Base-by-base conservation (phyloP, 768 basidiomycete species). In the Pleurotus cornucopiae region DNA sequence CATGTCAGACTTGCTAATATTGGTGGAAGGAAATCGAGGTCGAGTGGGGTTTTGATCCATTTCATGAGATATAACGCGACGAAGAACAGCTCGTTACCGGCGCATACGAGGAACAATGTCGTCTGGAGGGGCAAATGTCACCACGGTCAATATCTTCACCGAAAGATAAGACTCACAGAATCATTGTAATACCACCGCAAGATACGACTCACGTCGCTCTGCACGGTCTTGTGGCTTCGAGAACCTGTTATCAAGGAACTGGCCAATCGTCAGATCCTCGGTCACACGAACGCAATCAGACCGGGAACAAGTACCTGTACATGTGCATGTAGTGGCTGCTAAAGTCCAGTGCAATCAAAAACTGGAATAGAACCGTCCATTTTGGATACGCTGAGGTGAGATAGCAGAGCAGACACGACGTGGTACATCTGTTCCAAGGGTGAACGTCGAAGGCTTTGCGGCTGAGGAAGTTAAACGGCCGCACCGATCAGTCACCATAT, bases 261-360 rank as follows among this genome's bases (percentile, higher is more conserved):
- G 57, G 14, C 16, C 21, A 25, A 47, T 20, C 1, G 53, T 69
- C 48, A 64, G 57, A 46, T 55, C 57, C 60, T 40, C 37, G 11
- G 23, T 38, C 9, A 26, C 21, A 39, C 14, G 43, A 12, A 43
- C 12, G 46, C 55, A 52, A 54, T 41, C 48, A 54, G 9, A 23
- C 30, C 2, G 4, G 38, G 16, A 57, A 62, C 14, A 44, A 44
- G 52, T 64, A 95, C 96, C 96, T 97, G 71, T 98, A 97, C 97
- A 98, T 99, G 71, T 98, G 97, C 85, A 98, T 98, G 73, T 98
- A 98, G 72, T 98, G 97, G 62, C 93, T 96, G 63, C 90, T 88
- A 69, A 99, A 99, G 70, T 99, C 97, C 56, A 99, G 83, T 0
- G 95, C 85, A 71, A 99, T 99, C 59, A 99, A 83, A 74, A 91